These are phyloP conservation scores for Sarocladium kiliense DNA, from an alignment of 2,329 filamentous ascomycete species.

Conservation along the genomic window DNA sequence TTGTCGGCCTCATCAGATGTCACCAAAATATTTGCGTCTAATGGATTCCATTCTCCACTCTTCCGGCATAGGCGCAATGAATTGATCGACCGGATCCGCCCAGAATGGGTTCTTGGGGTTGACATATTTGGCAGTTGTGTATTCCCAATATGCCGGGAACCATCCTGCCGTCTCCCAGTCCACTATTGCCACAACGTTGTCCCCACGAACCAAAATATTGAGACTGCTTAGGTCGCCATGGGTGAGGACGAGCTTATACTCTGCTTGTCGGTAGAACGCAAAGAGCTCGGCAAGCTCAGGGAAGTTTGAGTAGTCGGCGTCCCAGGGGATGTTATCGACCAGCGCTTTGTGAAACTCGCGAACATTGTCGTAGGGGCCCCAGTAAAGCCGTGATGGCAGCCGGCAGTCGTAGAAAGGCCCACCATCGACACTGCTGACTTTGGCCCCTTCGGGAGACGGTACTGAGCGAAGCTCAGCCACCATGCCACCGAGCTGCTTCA, in stretches of 20 bases:
- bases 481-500: conserved; percentile 17
- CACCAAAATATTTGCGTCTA: conserved; percentile 7
- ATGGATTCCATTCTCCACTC: conserved; percentile 12
- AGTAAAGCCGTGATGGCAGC: conserved; percentile 14
- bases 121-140: conserved; percentile 19
- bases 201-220: conserved; percentile 36
- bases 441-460: conserved; percentile 8
- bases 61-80: conserved; percentile 13
- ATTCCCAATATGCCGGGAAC: conserved; percentile 30
- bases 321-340: conserved; percentile 3
- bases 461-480: conserved; percentile 15
- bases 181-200: conserved; percentile 38
- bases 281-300: conserved; percentile 10
- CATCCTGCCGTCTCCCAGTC: conserved; percentile 30
- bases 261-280: conserved; percentile 16
- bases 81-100: conserved; percentile 18
- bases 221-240: conserved; percentile 38
- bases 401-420: conserved; percentile 19
- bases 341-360: conserved; percentile 22
- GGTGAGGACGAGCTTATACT: conserved; percentile 29
- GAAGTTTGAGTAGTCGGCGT: background rate
- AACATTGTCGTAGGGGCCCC: conserved; percentile 21
- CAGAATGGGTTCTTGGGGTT: conserved; percentile 19
- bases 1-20: too few relatives aligned
- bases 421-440: conserved; percentile 15